phyloP scores from a whole-genome alignment of 371 early-diverging fungal genomes.

The Chytridium lagenaria region DNA sequence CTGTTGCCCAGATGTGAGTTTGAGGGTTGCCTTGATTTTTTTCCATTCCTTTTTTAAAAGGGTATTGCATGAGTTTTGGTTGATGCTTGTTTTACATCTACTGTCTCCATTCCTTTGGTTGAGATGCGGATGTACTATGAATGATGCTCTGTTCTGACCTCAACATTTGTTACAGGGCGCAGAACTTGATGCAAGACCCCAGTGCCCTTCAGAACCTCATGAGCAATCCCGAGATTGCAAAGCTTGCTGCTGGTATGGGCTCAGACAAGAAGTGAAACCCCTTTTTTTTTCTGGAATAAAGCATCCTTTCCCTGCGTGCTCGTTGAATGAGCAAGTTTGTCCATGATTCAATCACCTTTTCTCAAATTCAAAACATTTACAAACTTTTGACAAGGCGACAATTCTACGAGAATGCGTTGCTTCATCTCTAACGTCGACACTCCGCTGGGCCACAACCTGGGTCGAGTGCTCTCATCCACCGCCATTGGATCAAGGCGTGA shows the following conservation, averaged over 20 bases:
- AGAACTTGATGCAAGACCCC: constrained; percentile 73
- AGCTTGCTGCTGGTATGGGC: constrained; percentile 26
- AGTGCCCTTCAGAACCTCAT: constrained; percentile 49
- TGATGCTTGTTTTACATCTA: no score
- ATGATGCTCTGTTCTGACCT: not conserved
- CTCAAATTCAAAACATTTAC: not conserved
- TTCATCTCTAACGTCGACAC: constrained; percentile 57
- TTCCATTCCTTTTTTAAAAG: not conserved
- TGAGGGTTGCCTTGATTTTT: not conserved
- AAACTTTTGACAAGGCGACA: constrained; percentile 3
- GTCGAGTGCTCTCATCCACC: constrained; percentile 50
- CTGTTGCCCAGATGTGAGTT: constrained; percentile 80
- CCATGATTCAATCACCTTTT: not conserved
- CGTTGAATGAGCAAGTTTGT: not conserved
- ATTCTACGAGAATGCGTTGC: constrained; percentile 22
- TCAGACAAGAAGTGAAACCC: constrained; percentile 14
- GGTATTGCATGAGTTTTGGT: not conserved
- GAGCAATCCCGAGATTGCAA: constrained; percentile 50
- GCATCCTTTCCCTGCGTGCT: no score
- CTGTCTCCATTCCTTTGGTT: no score
- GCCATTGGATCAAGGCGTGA: constrained; percentile 50
- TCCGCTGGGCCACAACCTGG: constrained; percentile 56
- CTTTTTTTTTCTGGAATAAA: no score
- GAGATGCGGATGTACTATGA: no score
- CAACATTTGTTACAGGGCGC: constrained; percentile 60